Percentiles rank a stretch among this genome's conserved stretches.
Conservation (phyloP, 306 rosid genomes). For the Macrotyloma uniflorum region DNA sequence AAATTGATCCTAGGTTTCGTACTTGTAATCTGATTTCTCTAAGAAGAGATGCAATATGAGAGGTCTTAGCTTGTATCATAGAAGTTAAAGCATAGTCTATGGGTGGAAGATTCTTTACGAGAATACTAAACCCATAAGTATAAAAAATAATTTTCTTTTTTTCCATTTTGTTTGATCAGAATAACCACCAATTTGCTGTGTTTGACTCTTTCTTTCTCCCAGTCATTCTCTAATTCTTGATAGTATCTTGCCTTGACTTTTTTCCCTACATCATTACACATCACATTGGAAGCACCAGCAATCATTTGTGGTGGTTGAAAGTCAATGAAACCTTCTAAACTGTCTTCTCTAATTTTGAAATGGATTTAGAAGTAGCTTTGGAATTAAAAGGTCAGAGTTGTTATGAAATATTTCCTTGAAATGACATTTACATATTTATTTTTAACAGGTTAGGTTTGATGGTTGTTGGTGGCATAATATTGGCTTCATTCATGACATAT, state of each 20-base stretch:
- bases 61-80: neutral
- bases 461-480: constrained; percentile 80
- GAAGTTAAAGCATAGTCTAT: neutral
- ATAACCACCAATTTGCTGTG: neutral
- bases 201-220: neutral
- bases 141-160: neutral
- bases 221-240: neutral
- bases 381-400: constrained; percentile 4
- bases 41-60: neutral
- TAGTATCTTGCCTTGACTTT: neutral
- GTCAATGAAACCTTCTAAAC: neutral
- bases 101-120: neutral
- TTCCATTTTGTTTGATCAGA: neutral
- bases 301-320: neutral
- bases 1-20: neutral
- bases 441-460: constrained; percentile 84
- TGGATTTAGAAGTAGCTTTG: constrained; percentile 9
- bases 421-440: neutral
- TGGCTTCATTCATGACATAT: constrained; percentile 95
- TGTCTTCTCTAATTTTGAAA: neutral
- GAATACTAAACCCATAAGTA: neutral
- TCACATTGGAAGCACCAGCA: neutral
- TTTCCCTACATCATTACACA: neutral
- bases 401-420: neutral
- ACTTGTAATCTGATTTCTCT: neutral